Percentiles rank a stretch among this genome's conserved stretches.
Evolutionary conservation across 768 basidiomycete genomes (phyloP).

Genomic region (Hericium alpestre): DNA sequence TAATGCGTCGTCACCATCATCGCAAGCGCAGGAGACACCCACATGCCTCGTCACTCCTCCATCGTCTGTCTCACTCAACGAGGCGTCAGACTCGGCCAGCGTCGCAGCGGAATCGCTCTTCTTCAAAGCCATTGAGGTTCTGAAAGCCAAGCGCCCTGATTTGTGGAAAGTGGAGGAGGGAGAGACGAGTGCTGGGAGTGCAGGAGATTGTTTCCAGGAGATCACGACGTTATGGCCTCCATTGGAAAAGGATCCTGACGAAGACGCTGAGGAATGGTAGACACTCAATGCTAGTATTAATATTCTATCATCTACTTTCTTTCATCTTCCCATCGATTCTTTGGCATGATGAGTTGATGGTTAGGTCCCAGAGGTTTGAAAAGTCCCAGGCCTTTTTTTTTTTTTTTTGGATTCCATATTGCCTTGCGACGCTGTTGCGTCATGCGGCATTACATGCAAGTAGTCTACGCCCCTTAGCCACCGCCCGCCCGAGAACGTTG

Average conservation of each 20-base stretch:
- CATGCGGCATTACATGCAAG: no score
- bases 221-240: conserved; percentile 12
- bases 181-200: neutral
- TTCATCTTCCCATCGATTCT: no score
- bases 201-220: conserved; percentile 11
- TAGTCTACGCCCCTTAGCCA: no score
- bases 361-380: neutral
- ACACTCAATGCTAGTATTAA: neutral
- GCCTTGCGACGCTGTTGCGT: no score
- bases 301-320: no score
- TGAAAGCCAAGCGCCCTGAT: conserved; percentile 4
- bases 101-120: conserved; percentile 10
- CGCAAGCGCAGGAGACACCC: neutral
- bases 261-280: conserved; percentile 3
- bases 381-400: neutral
- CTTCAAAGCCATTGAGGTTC: conserved; percentile 5
- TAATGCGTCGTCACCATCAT: neutral
- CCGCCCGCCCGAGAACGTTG: no score
- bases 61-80: neutral
- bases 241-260: conserved; percentile 4
- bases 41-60: conserved; percentile 5
- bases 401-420: no score
- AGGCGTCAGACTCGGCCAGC: conserved; percentile 10
- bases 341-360: no score
- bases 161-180: conserved; percentile 2